Evolutionary conservation across 495 filamentous ascomycete species (phyloP).

Genomic region (Aspergillus mulundensis): DNA sequence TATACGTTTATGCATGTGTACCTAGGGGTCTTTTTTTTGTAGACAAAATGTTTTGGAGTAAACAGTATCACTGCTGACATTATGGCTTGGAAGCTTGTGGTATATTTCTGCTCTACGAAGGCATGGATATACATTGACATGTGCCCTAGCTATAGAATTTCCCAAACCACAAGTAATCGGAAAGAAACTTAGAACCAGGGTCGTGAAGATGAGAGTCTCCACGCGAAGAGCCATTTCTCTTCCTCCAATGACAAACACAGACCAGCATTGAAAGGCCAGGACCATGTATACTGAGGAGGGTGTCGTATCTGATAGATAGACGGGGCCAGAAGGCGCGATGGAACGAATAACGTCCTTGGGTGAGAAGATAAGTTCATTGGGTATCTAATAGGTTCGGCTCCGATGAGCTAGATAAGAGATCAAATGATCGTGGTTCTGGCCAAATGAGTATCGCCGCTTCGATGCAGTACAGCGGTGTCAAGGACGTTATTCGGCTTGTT

Average conservation of each 20-base stretch:
- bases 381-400: not conserved
- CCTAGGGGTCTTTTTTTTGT: too few species aligned
- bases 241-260: conserved; percentile 52
- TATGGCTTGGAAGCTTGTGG: too few species aligned
- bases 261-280: conserved; percentile 44
- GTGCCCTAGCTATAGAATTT: conserved; percentile 26
- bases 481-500: not conserved
- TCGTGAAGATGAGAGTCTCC: conserved; percentile 28
- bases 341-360: not conserved
- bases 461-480: not conserved
- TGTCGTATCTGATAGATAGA: not conserved
- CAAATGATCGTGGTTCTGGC: not conserved
- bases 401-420: not conserved
- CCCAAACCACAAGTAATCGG: conserved; percentile 13
- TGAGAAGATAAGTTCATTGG: not conserved
- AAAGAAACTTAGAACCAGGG: conserved; percentile 21
- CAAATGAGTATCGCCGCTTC: not conserved
- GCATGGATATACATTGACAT: conserved; percentile 3
- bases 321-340: not conserved
- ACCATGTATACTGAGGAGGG: conserved; percentile 52
- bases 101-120: not conserved
- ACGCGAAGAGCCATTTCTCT: conserved; percentile 35
- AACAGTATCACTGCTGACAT: too few species aligned
- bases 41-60: too few species aligned
- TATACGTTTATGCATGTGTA: conserved; percentile 1